These are phyloP conservation scores for Tetracentron sinense DNA, from an alignment of 164 flowering plant species.

Conservation along the genomic window DNA sequence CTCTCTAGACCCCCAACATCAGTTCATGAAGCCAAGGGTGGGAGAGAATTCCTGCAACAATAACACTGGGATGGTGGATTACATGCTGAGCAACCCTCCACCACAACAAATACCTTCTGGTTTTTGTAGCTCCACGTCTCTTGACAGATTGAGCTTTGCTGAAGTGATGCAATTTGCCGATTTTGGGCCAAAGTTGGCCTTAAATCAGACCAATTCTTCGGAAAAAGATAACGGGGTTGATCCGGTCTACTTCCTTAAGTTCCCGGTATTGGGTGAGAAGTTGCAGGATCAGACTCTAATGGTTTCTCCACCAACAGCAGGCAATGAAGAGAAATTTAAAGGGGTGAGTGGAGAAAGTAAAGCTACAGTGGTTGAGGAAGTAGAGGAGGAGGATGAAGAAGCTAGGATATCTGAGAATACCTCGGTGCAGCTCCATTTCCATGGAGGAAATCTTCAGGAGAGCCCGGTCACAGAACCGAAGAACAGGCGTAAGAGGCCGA, in stretches of 20 bases:
- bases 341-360: conserved; percentile 5
- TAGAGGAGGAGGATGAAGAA: conserved; percentile 31
- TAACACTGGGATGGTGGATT: conserved; percentile 40
- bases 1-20: conserved; percentile 33
- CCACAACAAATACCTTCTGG: conserved; percentile 21
- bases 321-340: conserved; percentile 20
- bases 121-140: conserved; percentile 32
- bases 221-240: conserved; percentile 56
- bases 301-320: conserved; percentile 16
- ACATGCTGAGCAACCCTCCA: conserved; percentile 43
- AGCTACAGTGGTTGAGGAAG: conserved; percentile 16
- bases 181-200: conserved; percentile 66
- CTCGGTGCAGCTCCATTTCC: conserved; percentile 41
- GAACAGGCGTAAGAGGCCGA: conserved; percentile 70
- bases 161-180: conserved; percentile 97
- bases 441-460: conserved; percentile 32
- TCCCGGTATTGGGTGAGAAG: conserved; percentile 75
- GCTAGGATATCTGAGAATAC: conserved; percentile 26
- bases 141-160: conserved; percentile 65
- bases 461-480: conserved; percentile 26
- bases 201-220: conserved; percentile 42
- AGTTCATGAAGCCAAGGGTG: conserved; percentile 19
- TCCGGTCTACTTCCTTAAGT: conserved; percentile 81
- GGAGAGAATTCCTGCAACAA: conserved; percentile 27
- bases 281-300: conserved; percentile 28